Base-by-base conservation (phyloP, 352 stramenopile species). In the Globisporangium viniferum region DNA sequence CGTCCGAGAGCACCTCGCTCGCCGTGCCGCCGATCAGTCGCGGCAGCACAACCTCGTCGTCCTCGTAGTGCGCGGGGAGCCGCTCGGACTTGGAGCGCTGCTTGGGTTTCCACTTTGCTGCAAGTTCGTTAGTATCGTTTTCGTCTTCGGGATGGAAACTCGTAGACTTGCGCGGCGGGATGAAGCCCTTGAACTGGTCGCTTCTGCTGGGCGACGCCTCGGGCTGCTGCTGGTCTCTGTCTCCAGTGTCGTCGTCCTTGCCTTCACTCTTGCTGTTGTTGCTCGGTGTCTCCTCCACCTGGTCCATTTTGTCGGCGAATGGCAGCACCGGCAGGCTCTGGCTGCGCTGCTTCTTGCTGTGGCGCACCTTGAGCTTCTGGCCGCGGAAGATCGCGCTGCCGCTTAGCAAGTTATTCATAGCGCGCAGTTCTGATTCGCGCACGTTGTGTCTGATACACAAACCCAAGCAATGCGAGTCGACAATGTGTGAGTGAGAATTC, bases 341-440 rank as follows among this genome's bases (percentile, higher is more conserved):
- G 59, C 75, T 79, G 46, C 75, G 78, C 71, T 79, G 73, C 65
- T 82, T 81, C 41, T 49, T 49, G 15, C 15, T 49, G 62, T 71
- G 75, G 48, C 80, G 70, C 46, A 86, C 73, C 41, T 74, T 68
- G 22, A 90, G 63, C 60, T 76, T 61, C 59, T 86, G 78, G 9
- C 79, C 78, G 6, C 66, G 49, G 44, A 80, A 76, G 51, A 84
- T 77, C 57, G 74, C 55, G 41, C 64, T 70, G 55, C 75, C 77
- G 27, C 67, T 67, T 41, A 77, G 72, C 55, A 90, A 64, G 56
- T 86, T 78, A 70, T 89, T 90, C 59, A 86, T 77, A 29, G 78
- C 73, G 35, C 74, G 72, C 59, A 91, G 69, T 59, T 91, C 79
- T 22, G 68, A 73, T 66, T 84, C 75, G 20, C 77, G 74, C 71